Conservation (phyloP, 106 monocot species). For the Dioscorea alata region DNA sequence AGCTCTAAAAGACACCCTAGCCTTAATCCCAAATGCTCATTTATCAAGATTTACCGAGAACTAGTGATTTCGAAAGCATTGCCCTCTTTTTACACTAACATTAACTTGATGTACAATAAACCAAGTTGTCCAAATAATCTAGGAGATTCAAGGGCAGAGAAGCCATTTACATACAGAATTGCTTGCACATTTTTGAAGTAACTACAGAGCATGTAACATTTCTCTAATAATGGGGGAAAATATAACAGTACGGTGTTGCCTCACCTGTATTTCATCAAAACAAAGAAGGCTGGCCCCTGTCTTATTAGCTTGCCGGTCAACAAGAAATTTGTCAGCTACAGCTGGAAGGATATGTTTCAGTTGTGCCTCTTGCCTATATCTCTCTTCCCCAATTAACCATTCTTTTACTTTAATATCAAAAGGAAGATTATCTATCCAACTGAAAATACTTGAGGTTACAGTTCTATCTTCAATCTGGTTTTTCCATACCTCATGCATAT, state of each 20-base stretch:
- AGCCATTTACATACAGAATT: too few relatives aligned
- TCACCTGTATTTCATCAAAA: slow-evolving; percentile 98
- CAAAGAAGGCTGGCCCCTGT: slow-evolving; percentile 87
- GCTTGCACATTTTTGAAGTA: too few relatives aligned
- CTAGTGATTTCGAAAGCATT: too few relatives aligned
- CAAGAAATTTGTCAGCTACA: slow-evolving; percentile 90
- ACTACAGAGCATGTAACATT: too few relatives aligned
- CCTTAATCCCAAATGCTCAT: too few relatives aligned
- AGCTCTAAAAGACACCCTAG: too few relatives aligned
- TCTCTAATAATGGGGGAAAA: too few relatives aligned
- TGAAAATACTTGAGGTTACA: slow-evolving; percentile 35
- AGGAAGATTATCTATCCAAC: slow-evolving; percentile 71
- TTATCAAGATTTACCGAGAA: too few relatives aligned
- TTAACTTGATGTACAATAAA: too few relatives aligned
- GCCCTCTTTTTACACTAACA: too few relatives aligned
- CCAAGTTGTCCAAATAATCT: too few relatives aligned
- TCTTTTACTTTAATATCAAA: slow-evolving; percentile 87
- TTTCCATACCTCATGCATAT: slow-evolving; percentile 87
- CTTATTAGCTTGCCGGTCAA: slow-evolving; percentile 54
- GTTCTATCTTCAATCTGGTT: slow-evolving; percentile 43
- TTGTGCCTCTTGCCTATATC: slow-evolving; percentile 61
- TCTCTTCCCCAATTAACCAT: slow-evolving; percentile 95
- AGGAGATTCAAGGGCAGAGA: too few relatives aligned
- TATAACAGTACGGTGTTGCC: neutral
- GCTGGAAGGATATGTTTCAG: slow-evolving; percentile 82